phyloP scores from a whole-genome alignment of 2,329 filamentous ascomycete species.

The Madurella mycetomatis region DNA sequence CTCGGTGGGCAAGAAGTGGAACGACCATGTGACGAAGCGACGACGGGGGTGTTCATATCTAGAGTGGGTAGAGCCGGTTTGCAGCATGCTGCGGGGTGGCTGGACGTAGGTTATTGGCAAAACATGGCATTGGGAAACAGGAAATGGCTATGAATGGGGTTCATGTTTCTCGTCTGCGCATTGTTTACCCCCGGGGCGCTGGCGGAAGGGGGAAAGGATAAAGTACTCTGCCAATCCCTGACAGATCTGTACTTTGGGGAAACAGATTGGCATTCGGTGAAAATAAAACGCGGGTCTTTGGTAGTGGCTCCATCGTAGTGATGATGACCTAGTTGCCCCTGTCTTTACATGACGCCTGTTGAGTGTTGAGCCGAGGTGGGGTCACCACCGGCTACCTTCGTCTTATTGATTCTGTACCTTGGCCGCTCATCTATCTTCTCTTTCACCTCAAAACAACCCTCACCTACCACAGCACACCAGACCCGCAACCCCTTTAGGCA shows the following conservation, averaged over 20 bases:
- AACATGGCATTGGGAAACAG: constrained; percentile 1
- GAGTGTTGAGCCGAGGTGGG: too few relatives aligned
- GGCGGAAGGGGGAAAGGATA: background rate
- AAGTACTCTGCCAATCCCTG: constrained; percentile 1
- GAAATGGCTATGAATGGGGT: background rate
- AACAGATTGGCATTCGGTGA: constrained; percentile 11
- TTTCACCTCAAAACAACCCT: background rate
- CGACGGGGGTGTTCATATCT: constrained; percentile 7
- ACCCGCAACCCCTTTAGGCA: background rate
- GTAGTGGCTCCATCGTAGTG: background rate
- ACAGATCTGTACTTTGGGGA: constrained; percentile 4
- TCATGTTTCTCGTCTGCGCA: background rate
- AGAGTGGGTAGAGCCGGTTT: constrained; percentile 2
- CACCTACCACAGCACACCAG: background rate
- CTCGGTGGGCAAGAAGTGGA: constrained; percentile 11
- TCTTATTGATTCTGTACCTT: too few relatives aligned
- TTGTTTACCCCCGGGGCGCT: background rate
- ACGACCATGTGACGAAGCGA: constrained; percentile 15
- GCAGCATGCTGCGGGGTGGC: constrained; percentile 7
- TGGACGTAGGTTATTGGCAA: constrained; percentile 6
- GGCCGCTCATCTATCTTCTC: background rate
- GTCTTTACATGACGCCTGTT: too few relatives aligned
- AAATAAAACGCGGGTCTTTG: background rate
- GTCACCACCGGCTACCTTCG: too few relatives aligned
- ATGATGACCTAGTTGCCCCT: too few relatives aligned